Conservation (phyloP, 352 stramenopile species). For the Detonula confervacea region DNA sequence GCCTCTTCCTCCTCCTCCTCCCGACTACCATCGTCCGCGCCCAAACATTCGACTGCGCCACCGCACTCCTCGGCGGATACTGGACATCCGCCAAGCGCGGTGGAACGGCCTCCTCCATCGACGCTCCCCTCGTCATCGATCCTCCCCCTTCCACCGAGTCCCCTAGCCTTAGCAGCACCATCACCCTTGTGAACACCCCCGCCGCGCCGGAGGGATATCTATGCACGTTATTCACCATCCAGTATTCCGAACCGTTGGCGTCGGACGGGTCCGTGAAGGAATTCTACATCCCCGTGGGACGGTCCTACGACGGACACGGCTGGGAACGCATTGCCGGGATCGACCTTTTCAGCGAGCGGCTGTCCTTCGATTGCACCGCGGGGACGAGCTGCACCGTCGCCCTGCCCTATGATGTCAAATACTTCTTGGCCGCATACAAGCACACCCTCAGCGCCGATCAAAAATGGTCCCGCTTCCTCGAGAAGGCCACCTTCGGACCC, state of each 20-base stretch:
- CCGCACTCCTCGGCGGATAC: neutral
- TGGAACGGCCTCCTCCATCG: neutral
- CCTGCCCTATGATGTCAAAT: conserved; percentile 1
- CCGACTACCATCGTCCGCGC: neutral
- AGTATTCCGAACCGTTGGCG: too few relatives aligned
- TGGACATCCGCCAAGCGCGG: neutral
- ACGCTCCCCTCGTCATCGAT: neutral
- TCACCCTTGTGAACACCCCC: conserved; percentile 41
- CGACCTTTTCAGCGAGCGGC: conserved; percentile 3
- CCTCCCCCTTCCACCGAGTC: neutral
- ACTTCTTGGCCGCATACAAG: conserved; percentile 27
- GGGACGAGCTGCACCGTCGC: conserved; percentile 15
- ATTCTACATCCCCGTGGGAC: conserved; percentile 55
- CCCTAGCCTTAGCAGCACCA: neutral
- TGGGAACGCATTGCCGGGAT: conserved; percentile 40
- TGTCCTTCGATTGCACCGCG: conserved; percentile 22
- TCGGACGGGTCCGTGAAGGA: neutral
- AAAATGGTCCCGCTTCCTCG: conserved; percentile 45
- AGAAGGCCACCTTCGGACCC: conserved; percentile 56
- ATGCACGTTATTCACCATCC: conserved; percentile 32
- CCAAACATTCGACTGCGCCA: neutral
- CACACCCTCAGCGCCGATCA: conserved; percentile 12
- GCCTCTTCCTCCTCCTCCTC: neutral
- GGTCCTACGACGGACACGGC: conserved; percentile 44
- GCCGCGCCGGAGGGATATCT: conserved; percentile 14